Evolutionary conservation across 2,329 filamentous ascomycete species (phyloP), one percentile per base, ranked within the genome.

Genomic region (Acrodontium crateriforme): DNA sequence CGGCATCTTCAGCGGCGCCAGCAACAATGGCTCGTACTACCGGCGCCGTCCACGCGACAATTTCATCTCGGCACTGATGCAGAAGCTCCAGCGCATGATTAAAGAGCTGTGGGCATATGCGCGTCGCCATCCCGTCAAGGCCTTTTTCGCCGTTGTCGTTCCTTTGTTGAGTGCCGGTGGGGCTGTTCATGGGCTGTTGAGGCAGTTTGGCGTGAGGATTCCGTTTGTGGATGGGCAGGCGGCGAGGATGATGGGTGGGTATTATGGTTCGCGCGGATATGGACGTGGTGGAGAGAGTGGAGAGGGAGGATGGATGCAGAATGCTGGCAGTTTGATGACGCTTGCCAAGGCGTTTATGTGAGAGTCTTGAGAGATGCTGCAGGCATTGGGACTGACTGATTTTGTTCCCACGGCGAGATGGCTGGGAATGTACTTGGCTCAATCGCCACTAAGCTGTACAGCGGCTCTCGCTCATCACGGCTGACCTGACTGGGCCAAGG

Each of bases 121-220:
- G 45, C 78, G 81, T 50, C 68, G 73, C 19, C 78, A 94, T 58
- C 87, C 85, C 0, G 59, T 83, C 49, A 91, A 91, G 59, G 80
- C 92, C 25, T 80, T 94, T 61, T 79, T 94, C 61, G 63, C 69
- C 84, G 37, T 93, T 37, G 69, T 94, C 45, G 73, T 94, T 69
- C 87, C 87, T 7, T 66, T 95, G 32, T 62, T 94, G 45, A 84
- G 78, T 2, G 52, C 51, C 7, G 82, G 82, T 28, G 87, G 87
- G 17, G 78, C 81, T 16, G 58, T 94, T 40, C 75, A 75, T 6
- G 80, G 78, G 25, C 62, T 94, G 24, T 67, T 93, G 24, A 70
- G 71, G 19, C 73, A 75, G 49, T 79, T 94, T 53, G 85, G 85
- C 13, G 63, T 95, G 35, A 67, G 76, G 37, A 55, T 93, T 38